Base-by-base conservation (phyloP, 225 moss, liverwort and hornwort genomes). In the Polytrichum commune region DNA sequence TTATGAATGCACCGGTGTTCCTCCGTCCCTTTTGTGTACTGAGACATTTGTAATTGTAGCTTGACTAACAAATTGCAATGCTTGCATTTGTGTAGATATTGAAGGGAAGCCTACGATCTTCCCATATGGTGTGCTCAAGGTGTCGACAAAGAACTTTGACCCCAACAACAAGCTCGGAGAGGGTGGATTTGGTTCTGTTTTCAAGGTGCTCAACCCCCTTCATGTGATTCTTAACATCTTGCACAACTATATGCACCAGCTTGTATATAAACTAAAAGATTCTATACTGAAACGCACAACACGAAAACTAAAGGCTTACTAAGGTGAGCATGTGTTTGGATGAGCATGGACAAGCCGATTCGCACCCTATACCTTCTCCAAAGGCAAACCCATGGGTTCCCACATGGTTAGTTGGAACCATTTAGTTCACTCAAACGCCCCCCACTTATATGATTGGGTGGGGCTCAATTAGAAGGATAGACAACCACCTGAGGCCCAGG, bases 171-270 rank as follows among this genome's bases (percentile, higher is more conserved):
- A 87, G 76, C 81, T 87, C 19, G 87, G 87, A 62, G 87, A 87
- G 66, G 87, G 83, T 19, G 87, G 87, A 26, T 87, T 87, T 29
- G 87, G 87, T 32, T 74, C 78, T 0, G 87, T 87, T 19, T 87
- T 60, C 65, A 84, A 79, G 81, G 87, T 87, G 76, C 10, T 46
- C 46, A 19, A 13, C 3, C n/a, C 58, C 20, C 58, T 58, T 58
- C 58, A 58, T 58, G 46, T 46, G 46, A 58, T 58, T n/a, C 58
- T 56, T n/a, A 56, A 56, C 56, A 32, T 7, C 56, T 58, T 58
- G 20, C n/a, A 20, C 58, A 20, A 58, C 58, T 22, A 23, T 6
- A 28, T 63, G 63, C 46, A 46, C 3, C 16, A 46, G 1, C 13
- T 16, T 46, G 13, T 46, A 13, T 13, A 16, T 46, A 46, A 46